Conservation (phyloP, 352 stramenopile species). For the Phytophthora sojae region DNA sequence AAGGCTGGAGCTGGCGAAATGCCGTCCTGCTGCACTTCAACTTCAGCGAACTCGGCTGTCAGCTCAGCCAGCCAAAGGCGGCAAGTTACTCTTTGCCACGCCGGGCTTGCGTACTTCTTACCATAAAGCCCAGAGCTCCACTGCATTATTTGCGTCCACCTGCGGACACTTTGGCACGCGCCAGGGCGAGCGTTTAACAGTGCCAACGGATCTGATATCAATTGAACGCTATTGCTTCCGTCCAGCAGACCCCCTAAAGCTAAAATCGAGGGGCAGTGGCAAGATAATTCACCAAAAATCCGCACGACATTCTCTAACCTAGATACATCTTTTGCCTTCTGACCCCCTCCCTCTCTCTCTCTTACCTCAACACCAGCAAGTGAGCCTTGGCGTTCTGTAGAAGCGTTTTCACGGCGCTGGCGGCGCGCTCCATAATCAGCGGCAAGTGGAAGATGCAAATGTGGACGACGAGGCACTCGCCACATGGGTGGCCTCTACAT, state of each 20-base stretch:
- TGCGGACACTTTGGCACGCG: conserved; percentile 32
- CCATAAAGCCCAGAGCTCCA: background rate
- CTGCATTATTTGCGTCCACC: conserved; percentile 20
- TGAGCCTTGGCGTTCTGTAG: conserved; percentile 10
- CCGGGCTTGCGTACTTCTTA: background rate
- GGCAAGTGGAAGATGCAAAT: conserved; percentile 23
- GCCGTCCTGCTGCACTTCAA: conserved; percentile 34
- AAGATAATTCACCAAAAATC: background rate
- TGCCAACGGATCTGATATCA: conserved; percentile 5
- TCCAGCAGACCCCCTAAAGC: background rate
- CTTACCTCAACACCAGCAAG: conserved; percentile 14
- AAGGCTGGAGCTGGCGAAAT: conserved; percentile 16
- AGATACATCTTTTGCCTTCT: background rate
- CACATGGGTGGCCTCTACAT: conserved; percentile 23
- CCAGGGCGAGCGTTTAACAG: conserved; percentile 16
- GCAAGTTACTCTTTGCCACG: background rate
- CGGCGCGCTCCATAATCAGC: conserved; percentile 20
- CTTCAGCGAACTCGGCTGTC: conserved; percentile 18
- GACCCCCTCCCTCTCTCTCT: background rate
- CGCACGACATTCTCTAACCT: background rate
- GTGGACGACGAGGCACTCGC: conserved; percentile 7
- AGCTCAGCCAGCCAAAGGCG: conserved; percentile 1
- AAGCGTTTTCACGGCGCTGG: conserved; percentile 28
- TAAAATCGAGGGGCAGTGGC: too few relatives aligned
- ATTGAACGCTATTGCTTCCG: background rate